Base-by-base conservation (phyloP, 768 basidiomycete genomes). In the Boletus sp. region DNA sequence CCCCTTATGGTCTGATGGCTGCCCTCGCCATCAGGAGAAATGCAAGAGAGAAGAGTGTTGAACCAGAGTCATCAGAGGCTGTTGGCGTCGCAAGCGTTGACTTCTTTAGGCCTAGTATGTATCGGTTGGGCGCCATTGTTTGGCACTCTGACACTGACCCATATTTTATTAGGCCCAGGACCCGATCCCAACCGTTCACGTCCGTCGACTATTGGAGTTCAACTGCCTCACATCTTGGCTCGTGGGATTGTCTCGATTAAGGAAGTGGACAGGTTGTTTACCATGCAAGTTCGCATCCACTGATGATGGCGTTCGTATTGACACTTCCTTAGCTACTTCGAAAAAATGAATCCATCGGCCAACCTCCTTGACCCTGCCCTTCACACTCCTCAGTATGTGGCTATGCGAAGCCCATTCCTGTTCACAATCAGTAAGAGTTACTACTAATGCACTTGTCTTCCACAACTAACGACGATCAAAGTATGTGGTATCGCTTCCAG, bases 401-500 rank as follows among this genome's bases (percentile, higher is more conserved):
- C 85, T 61, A 85, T 85, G 71, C 83, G 94, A 20, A 92, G 89
- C 64, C 92, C 94, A 3, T 96, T 96, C 77, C 71, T 98, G 37
- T 94, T 96, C 73, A 95, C 94, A 33, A 91, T 93, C 56, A 83
- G 90, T 92, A 64, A 82, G 85, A 61, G 46, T 15, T n/a, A 18
- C 40, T 45, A 15, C 32, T 28, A 28, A 45, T 54, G n/a, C 12
- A n/a, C 5, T 20, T 28, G 11, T 24, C 12, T 45, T 47, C 33
- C 4, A 47, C 41, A 52, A 39, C 50, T 70, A 35, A 60, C 57
- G n/a, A 36, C 24, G 33, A 41, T 54, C 30, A 65, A 67, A 91
- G 90, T 97, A 40, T 96, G 94, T 68, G 93, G 91, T 2, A 83
- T 94, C 54, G 85, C 94, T 6, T 93, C 93, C 12, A 79, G 93